Base-by-base conservation (phyloP, 768 basidiomycete genomes). In the Amanita polypyramis region DNA sequence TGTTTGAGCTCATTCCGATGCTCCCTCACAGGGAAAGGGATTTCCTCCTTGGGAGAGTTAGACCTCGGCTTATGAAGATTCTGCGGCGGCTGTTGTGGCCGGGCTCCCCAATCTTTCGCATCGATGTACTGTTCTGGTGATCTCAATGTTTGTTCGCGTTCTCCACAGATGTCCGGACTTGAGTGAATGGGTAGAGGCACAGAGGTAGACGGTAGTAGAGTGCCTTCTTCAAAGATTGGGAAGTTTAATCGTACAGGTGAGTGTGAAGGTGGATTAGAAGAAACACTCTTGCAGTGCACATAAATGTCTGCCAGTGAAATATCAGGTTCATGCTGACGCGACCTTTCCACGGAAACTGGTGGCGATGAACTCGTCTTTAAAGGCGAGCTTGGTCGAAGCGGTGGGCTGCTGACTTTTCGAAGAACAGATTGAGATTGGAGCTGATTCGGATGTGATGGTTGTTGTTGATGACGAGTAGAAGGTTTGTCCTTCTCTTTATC, bases 141-240 rank as follows among this genome's bases (percentile, higher is more conserved):
- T 48, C 64, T 70, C 38, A 69, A 55, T 12, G 62, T 56, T 36
- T 62, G 61, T 49, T 79, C 77, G 23, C 73, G 61, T 48, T 79
- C 77, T 23, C 73, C 66, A 37, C 80, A 75, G 33, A 64, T 64
- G 60, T 80, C 78, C 2, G 79, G 78, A 21, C 70, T 70, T 11
- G 74, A 65, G 50, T 73, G 69, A 38, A 59, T 55, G 54, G 76
- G 76, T 14, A 56, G 55, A 21, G 60, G 53, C 51, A 64, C 54
- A 43, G 56, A 49, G 33, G 71, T 60, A 11, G 65, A 61, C 1
- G 61, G 53, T 8, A 45, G 20, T 5, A 70, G 52, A 47, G 58
- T 57, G n/a, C 62, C 61, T 15, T 75, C 72, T 19, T 74, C 71
- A 32, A 58, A 51, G 11, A 58, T 51, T 17, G 64, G 51, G 45